Evolutionary conservation across 78 protist genomes (phyloP).

Genomic region (Planoprotostelium fungivorum): DNA sequence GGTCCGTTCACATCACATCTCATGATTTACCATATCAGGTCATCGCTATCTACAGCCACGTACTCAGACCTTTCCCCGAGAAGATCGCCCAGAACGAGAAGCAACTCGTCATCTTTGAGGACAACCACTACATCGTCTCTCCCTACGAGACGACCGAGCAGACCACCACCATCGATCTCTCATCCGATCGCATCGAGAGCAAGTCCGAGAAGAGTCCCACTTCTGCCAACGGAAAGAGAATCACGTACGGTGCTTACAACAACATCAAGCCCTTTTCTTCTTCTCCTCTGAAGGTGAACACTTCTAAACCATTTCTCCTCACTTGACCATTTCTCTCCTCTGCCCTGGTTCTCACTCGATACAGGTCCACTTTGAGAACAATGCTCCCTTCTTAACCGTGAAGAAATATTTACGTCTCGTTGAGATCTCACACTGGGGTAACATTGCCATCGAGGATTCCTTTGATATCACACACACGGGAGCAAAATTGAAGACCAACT

Average conservation of each 20-base stretch:
- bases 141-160: constrained; percentile 54
- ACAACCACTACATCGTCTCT: constrained; percentile 26
- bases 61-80: constrained; percentile 41
- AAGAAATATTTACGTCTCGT: constrained; percentile 30
- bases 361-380: constrained; percentile 70
- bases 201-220: constrained; percentile 26
- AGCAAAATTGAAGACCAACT: constrained; percentile 64
- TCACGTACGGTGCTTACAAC: constrained; percentile 82
- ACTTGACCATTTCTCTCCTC: background rate
- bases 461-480: constrained; percentile 61
- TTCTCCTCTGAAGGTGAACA: constrained; percentile 19
- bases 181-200: constrained; percentile 31
- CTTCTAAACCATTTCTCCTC: background rate
- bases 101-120: constrained; percentile 39
- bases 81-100: constrained; percentile 33
- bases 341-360: background rate
- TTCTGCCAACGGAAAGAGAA: background rate
- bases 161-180: constrained; percentile 52
- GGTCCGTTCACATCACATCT: background rate
- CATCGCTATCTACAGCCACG: background rate
- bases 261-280: constrained; percentile 40
- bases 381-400: constrained; percentile 46
- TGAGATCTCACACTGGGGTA: constrained; percentile 74
- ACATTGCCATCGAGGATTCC: constrained; percentile 67
- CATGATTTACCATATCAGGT: background rate